These are phyloP conservation scores for Paramyrothecium sp. DNA, from an alignment of 2,329 filamentous ascomycete genomes.

Conservation along the genomic window DNA sequence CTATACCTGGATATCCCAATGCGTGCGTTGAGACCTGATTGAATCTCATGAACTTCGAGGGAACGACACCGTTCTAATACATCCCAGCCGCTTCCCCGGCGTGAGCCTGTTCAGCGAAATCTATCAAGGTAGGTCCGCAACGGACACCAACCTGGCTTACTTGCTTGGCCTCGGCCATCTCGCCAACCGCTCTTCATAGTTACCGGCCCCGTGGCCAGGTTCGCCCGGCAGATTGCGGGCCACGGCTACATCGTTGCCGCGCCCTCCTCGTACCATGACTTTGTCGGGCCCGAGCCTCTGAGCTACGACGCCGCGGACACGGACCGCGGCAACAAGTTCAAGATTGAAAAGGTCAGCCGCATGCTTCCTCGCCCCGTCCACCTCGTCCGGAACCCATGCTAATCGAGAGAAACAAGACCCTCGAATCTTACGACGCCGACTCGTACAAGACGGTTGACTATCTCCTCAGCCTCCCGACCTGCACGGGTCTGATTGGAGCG, in stretches of 20 bases:
- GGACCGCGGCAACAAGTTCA: conserved; percentile 83
- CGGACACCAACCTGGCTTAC: not conserved
- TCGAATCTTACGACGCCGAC: conserved; percentile 84
- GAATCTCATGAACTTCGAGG: not conserved
- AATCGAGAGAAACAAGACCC: conserved; percentile 49
- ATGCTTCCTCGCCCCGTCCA: not conserved
- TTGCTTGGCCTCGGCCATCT: not conserved
- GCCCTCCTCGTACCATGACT: conserved; percentile 90
- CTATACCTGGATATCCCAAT: conserved; percentile 80
- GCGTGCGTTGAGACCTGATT: conserved; percentile 60
- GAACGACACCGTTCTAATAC: conserved; percentile 4
- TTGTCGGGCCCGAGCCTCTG: conserved; percentile 79
- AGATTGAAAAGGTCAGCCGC: conserved; percentile 67
- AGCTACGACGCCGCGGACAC: conserved; percentile 87
- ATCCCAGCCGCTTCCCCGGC: conserved; percentile 67
- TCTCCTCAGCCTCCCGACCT: conserved; percentile 70
- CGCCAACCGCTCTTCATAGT: conserved; percentile 47
- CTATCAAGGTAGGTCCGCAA: conserved; percentile 70
- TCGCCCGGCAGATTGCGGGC: conserved; percentile 86
- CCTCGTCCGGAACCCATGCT: conserved; percentile 2
- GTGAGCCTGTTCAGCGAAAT: conserved; percentile 92
- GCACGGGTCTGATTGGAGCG: conserved; percentile 75
- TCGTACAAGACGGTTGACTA: conserved; percentile 66
- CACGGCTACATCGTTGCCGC: conserved; percentile 93
- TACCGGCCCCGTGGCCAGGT: conserved; percentile 84